Evolutionary conservation across 805 yeast species (phyloP), one percentile per base, ranked within the genome.

Genomic region (Wickerhamomyces bovis): DNA sequence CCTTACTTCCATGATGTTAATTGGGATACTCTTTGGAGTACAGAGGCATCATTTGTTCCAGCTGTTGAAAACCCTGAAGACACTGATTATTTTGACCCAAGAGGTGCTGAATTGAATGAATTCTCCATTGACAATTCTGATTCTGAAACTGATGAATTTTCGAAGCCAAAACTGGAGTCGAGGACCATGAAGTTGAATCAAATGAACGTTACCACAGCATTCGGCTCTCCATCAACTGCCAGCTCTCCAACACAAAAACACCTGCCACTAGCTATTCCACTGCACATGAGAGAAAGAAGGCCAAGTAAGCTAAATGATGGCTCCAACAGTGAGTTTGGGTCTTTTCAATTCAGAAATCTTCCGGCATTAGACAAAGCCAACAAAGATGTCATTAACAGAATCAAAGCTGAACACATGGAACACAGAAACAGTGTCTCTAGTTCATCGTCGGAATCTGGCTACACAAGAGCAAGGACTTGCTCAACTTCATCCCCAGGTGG

Each of bases 361-460:
- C 83, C 92, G 5, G 94, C 94, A 6, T 73, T 95, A 46, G 98
- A 94, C 56, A 86, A 85, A 57, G 97, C 96, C 9, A 94, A 94
- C 61, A 89, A 88, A 60, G 97, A 90, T 66, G 90, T 86, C 13
- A 89, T 94, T 52, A 86, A 87, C 58, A 71, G 96, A 52, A 75
- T 94, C 60, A 86, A 89, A 58, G 83, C 75, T 26, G 98, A 92
- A 62, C 95, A 88, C 63, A 54, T 83, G 53, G 64, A 64, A 36
- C 71, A 67, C 46, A 64, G 70, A 47, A 60, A 65, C n/a, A 69
- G 72, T 18, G 53, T 62, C 18, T 62, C 67, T 3, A 64, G 68
- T 23, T 64, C 71, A 7, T 67, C 73, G 0, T 67, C 75, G 5
- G 64, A 61, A 4, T 59, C 64, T 2, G 58, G 56, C 6, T 45